These are phyloP conservation scores for Aphanomyces invadans DNA, from an alignment of 352 stramenopile genomes.

Conservation along the genomic window DNA sequence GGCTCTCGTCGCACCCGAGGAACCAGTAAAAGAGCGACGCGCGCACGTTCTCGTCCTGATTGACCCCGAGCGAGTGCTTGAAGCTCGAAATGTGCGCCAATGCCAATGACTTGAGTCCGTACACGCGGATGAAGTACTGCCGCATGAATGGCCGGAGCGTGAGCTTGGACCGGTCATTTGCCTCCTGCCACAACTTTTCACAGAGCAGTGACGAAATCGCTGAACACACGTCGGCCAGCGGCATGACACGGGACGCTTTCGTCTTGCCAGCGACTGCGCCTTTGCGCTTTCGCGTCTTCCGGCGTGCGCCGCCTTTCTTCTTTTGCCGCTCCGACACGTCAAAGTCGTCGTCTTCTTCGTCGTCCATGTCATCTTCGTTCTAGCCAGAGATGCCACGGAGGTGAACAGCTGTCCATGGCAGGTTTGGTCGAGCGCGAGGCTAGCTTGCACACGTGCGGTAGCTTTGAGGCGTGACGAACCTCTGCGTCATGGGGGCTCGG, in stretches of 20 bases:
- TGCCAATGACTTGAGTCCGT: slow-evolving; percentile 17
- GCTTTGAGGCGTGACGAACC: neutral
- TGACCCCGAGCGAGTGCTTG: neutral
- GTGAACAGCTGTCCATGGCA: neutral
- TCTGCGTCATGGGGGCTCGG: neutral
- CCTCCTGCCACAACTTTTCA: slow-evolving; percentile 17
- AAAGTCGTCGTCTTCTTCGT: slow-evolving; percentile 16
- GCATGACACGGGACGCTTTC: slow-evolving; percentile 7
- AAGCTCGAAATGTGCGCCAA: slow-evolving; percentile 13
- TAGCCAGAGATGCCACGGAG: neutral
- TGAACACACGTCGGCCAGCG: slow-evolving; percentile 12
- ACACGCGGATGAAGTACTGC: slow-evolving; percentile 23
- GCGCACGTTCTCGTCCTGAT: slow-evolving; percentile 1
- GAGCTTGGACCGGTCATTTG: slow-evolving; percentile 3
- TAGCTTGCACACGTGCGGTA: too few species aligned
- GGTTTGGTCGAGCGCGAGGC: too few species aligned
- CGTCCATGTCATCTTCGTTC: slow-evolving; percentile 13
- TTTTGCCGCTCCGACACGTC: neutral
- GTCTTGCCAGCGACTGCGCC: neutral
- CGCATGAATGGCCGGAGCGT: slow-evolving; percentile 9
- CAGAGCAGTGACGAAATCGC: slow-evolving; percentile 9
- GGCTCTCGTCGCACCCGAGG: slow-evolving; percentile 8
- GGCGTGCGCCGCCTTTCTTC: neutral
- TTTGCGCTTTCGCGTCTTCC: neutral
- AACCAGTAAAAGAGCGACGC: slow-evolving; percentile 20